Evolutionary conservation across 305 asterid genomes (phyloP).

Genomic region (Fraxinus angustifolia): DNA sequence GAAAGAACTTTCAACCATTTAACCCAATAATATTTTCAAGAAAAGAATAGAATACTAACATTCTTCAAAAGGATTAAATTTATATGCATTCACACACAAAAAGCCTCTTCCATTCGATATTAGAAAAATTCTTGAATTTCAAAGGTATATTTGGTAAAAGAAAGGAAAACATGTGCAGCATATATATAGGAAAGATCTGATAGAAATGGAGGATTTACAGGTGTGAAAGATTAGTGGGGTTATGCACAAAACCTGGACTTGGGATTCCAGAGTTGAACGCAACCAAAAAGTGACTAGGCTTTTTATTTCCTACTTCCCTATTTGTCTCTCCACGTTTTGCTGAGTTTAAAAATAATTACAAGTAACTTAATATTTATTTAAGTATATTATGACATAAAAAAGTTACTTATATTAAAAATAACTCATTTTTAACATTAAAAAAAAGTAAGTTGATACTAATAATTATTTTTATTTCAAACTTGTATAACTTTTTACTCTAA

Average conservation of each 20-base stretch:
- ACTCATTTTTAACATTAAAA: background rate
- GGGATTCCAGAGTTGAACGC: slow-evolving; percentile 32
- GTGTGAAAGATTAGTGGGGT: slow-evolving; percentile 33
- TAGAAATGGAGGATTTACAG: slow-evolving; percentile 22
- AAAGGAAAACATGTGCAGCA: slow-evolving; percentile 17
- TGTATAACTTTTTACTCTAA: background rate
- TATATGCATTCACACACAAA: slow-evolving; percentile 25
- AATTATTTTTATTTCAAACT: background rate
- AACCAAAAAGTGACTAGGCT: slow-evolving; percentile 34
- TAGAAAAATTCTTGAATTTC: slow-evolving; percentile 18
- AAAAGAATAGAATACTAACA: slow-evolving; percentile 7
- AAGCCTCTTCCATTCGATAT: slow-evolving; percentile 20
- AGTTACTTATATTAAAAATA: background rate
- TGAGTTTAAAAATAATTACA: background rate
- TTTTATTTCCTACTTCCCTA: slow-evolving; percentile 32
- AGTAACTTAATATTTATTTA: background rate
- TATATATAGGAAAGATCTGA: slow-evolving; percentile 23
- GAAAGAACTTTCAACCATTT: slow-evolving; percentile 12
- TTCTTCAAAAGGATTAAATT: slow-evolving; percentile 10
- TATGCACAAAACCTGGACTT: slow-evolving; percentile 31
- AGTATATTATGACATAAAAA: background rate
- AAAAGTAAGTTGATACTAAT: background rate
- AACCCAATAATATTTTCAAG: slow-evolving; percentile 19
- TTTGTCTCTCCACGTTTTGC: slow-evolving; percentile 18
- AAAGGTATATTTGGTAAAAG: slow-evolving; percentile 12